These are phyloP conservation scores for Chaetomiaceae sp. DNA, from an alignment of 2,329 filamentous ascomycete genomes.

Conservation along the genomic window DNA sequence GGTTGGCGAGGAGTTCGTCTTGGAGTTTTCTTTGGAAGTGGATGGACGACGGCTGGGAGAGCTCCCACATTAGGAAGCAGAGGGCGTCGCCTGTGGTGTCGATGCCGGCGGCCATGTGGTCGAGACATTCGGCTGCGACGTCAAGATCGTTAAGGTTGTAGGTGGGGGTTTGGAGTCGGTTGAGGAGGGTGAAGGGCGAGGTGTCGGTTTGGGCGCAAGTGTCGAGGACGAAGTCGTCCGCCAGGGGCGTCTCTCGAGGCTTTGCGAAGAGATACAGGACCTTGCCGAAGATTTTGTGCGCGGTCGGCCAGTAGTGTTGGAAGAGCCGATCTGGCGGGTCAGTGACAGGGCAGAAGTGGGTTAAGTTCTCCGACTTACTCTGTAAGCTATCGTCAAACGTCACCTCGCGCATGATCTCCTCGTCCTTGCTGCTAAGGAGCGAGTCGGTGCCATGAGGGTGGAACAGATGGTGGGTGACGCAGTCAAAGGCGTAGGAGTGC, in stretches of 20 bases:
- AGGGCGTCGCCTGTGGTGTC: constrained; percentile 67
- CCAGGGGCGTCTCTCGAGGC: constrained; percentile 54
- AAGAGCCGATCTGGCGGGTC: constrained; percentile 51
- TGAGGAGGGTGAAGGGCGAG: constrained; percentile 53
- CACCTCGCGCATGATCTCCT: constrained; percentile 64
- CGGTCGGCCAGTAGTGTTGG: constrained; percentile 50
- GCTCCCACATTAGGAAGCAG: constrained; percentile 67
- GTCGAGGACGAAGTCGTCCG: constrained; percentile 55
- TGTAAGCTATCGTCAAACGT: constrained; percentile 64
- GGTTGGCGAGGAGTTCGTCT: constrained; percentile 45
- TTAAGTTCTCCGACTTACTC: constrained; percentile 42
- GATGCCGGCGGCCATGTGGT: constrained; percentile 68
- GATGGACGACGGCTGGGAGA: constrained; percentile 56
- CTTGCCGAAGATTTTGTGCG: constrained; percentile 45
- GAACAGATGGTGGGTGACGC: constrained; percentile 65
- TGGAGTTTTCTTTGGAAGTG: constrained; percentile 49
- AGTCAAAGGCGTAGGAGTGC: constrained; percentile 66
- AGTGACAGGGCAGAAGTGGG: neutral
- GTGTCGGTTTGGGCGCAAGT: constrained; percentile 44
- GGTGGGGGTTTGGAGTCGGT: constrained; percentile 45
- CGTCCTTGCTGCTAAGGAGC: constrained; percentile 50
- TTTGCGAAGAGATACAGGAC: constrained; percentile 47
- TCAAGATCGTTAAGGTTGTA: constrained; percentile 46
- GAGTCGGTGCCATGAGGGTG: constrained; percentile 61
- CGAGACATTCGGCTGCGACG: constrained; percentile 63